These are phyloP conservation scores for Colletotrichum limetticola DNA, from an alignment of 2,329 filamentous ascomycete species.

Conservation along the genomic window DNA sequence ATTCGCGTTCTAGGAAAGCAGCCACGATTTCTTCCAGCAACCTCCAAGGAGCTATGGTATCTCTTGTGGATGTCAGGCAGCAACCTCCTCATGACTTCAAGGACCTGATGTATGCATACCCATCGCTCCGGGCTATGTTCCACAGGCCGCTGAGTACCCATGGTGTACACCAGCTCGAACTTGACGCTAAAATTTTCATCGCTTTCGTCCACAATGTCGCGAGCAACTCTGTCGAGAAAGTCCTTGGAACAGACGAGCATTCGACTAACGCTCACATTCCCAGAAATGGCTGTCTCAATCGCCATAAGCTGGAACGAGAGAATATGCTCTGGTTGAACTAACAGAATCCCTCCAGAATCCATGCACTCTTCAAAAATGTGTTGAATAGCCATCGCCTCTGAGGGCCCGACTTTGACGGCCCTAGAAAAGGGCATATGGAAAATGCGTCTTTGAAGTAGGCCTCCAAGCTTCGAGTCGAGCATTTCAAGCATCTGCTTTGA, in stretches of 20 bases:
- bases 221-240: slow-evolving; percentile 52
- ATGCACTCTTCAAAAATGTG: slow-evolving; percentile 58
- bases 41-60: neutral
- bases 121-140: slow-evolving; percentile 67
- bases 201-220: slow-evolving; percentile 73
- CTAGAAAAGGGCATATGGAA: slow-evolving; percentile 70
- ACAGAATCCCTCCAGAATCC: slow-evolving; percentile 61
- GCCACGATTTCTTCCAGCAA: neutral
- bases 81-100: slow-evolving; percentile 52
- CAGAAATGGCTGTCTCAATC: slow-evolving; percentile 53
- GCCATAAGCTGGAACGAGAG: slow-evolving; percentile 73
- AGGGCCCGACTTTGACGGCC: slow-evolving; percentile 46
- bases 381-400: slow-evolving; percentile 48
- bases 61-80: neutral
- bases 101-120: slow-evolving; percentile 63
- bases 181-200: slow-evolving; percentile 71
- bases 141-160: slow-evolving; percentile 61
- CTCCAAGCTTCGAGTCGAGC: slow-evolving; percentile 64
- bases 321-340: slow-evolving; percentile 72
- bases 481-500: slow-evolving; percentile 69
- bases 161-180: slow-evolving; percentile 72
- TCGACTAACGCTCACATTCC: too few relatives aligned
- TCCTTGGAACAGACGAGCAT: too few relatives aligned
- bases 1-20: slow-evolving; percentile 41
- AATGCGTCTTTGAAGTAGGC: slow-evolving; percentile 64